Evolutionary conservation across 805 yeast species (phyloP).

Genomic region (Ogataea wickerhamii): DNA sequence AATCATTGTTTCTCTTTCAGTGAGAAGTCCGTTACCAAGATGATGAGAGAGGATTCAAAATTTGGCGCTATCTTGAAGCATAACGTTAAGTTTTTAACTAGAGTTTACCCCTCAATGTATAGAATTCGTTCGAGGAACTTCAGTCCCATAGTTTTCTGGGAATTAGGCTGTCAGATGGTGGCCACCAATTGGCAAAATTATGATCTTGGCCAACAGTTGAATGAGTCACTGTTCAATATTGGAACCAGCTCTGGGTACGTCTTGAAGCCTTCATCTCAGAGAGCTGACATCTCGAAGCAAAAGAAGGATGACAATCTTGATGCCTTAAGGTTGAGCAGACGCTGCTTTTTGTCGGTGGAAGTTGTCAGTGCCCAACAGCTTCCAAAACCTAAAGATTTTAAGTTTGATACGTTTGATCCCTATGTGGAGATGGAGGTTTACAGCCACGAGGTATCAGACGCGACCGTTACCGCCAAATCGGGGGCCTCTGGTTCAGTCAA

Average conservation of each 20-base stretch:
- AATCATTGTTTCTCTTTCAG: slow-evolving; percentile 87
- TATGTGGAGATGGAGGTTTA: slow-evolving; percentile 57
- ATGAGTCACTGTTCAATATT: slow-evolving; percentile 73
- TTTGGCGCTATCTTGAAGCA: slow-evolving; percentile 64
- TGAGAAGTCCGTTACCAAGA: slow-evolving; percentile 61
- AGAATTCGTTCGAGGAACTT: slow-evolving; percentile 79
- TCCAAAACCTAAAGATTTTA: slow-evolving; percentile 61
- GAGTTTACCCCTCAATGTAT: slow-evolving; percentile 83
- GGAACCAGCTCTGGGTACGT: slow-evolving; percentile 68
- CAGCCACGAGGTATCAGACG: slow-evolving; percentile 35
- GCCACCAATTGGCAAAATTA: slow-evolving; percentile 96
- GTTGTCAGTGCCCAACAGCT: slow-evolving; percentile 82
- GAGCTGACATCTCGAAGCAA: slow-evolving; percentile 16
- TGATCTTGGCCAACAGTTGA: slow-evolving; percentile 85
- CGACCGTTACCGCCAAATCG: slow-evolving; percentile 6
- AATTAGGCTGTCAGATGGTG: slow-evolving; percentile 85
- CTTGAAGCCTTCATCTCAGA: slow-evolving; percentile 54
- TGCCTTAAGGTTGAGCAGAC: slow-evolving; percentile 14
- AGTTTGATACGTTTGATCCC: slow-evolving; percentile 50
- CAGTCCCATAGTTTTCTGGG: slow-evolving; percentile 78
- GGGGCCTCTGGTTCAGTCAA: slow-evolving; percentile 10
- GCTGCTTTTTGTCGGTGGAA: slow-evolving; percentile 34
- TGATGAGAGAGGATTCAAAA: slow-evolving; percentile 61
- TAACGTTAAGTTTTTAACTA: slow-evolving; percentile 67
- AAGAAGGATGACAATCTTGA: slow-evolving; percentile 19